Evolutionary conservation across 345 rosid genomes (phyloP), one percentile per base, ranked within the genome.

Genomic region (Viola odorata): DNA sequence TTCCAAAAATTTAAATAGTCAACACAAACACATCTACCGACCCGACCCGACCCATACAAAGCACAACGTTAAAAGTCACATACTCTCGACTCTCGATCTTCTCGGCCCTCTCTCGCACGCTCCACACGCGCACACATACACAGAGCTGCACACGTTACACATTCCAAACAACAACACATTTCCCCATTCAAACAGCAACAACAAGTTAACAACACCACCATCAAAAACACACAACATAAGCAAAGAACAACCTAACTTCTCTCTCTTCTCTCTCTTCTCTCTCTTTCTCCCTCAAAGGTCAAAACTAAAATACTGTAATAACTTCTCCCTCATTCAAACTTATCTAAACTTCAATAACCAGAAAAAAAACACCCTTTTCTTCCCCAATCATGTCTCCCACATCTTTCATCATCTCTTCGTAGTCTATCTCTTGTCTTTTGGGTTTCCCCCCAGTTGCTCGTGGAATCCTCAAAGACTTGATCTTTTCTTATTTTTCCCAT

Each of bases 381-480:
- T 47, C 50, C 7, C 50, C 13, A 4, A n/a, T 4, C 5, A 47
- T 42, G 7, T 42, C 45, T 42, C 45, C 45, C 11, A 12, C 50
- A n/a, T 47, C 50, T 42, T 42, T 42, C 2, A 11, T 42, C 11
- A 6, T 42, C 11, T 42, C 45, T 42, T 42, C 3, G 7, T 42
- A 23, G 10, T 52, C 11, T 52, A 3, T 52, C 3, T 14, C 13
- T n/a, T 51, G 12, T 16, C 12, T 32, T 16, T 32, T 23, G 32
- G 32, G 32, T 23, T 23, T 23, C 32, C 84, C 79, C 69, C 80
- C 80, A 82, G 90, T 77, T 79, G 72, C 79, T 77, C 87, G 88
- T 14, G 62, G 13, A 47, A 47, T 47, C 50, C 11, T 9, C n/a
- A 47, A 47, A 12, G 12, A 11, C 13, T 47, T 10, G 32, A 4